Evolutionary conservation across 345 rosid genomes (phyloP).

Genomic region (Carallia pectinifolia): DNA sequence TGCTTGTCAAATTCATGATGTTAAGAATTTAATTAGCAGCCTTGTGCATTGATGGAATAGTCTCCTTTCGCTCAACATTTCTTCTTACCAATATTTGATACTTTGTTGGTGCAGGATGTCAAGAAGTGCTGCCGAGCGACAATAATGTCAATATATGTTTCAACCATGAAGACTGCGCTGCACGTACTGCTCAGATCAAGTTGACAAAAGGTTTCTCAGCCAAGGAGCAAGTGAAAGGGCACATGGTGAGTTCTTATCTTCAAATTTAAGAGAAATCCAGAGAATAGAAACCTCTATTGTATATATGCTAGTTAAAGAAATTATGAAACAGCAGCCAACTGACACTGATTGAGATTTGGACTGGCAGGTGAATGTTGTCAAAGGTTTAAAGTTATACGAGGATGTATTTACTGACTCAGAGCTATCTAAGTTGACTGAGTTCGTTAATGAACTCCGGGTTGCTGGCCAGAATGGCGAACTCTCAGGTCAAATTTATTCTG

Average conservation of each 20-base stretch:
- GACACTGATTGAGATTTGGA: conserved; percentile 28
- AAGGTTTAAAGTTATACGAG: conserved; percentile 87
- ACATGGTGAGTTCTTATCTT: conserved; percentile 65
- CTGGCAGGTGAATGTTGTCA: conserved; percentile 90
- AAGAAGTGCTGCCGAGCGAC: conserved; percentile 49
- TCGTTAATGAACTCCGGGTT: conserved; percentile 54
- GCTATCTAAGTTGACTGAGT: conserved; percentile 63
- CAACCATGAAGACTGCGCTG: conserved; percentile 63
- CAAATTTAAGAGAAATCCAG: conserved; percentile 1
- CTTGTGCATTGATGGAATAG: background rate
- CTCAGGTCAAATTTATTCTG: conserved; percentile 45
- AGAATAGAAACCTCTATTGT: conserved; percentile 14
- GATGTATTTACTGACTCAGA: conserved; percentile 61
- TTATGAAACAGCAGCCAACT: conserved; percentile 10
- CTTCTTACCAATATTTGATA: background rate
- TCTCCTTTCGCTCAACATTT: background rate
- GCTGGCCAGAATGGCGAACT: conserved; percentile 87
- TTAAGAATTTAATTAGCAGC: no score
- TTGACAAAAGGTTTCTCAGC: conserved; percentile 80
- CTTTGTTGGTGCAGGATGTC: conserved; percentile 53
- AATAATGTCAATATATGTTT: conserved; percentile 52
- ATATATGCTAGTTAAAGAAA: conserved; percentile 11
- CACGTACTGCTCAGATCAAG: conserved; percentile 54
- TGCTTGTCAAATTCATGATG: no score
- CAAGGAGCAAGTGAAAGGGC: conserved; percentile 91